These are phyloP conservation scores for Zasmidium cellare DNA, from an alignment of 2,329 filamentous ascomycete genomes.

Conservation along the genomic window DNA sequence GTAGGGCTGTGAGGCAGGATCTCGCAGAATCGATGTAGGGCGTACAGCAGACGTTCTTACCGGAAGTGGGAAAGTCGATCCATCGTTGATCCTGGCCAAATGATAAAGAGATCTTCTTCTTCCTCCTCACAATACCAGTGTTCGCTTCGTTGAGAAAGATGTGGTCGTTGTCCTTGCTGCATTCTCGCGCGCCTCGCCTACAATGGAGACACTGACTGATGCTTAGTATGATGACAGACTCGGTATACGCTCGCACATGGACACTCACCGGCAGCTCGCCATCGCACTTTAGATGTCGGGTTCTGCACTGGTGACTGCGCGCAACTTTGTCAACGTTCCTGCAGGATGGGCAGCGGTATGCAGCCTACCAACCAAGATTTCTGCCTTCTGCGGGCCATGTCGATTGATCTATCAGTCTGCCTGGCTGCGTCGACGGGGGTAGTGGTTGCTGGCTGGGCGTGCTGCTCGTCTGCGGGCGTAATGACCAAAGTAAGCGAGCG, in stretches of 20 bases:
- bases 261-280: constrained; percentile 3
- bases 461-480: not conserved
- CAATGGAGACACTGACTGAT: constrained; percentile 6
- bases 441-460: not conserved
- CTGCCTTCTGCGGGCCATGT: constrained; percentile 10
- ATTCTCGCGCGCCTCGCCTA: constrained; percentile 2
- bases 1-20: not conserved
- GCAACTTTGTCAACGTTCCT: constrained; percentile 4
- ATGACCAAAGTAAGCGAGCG: constrained; percentile 1
- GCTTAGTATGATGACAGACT: not conserved
- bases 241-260: not conserved
- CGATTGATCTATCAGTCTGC: too few species aligned
- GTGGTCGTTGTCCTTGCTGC: constrained; percentile 11
- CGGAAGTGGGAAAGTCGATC: constrained; percentile 9
- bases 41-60: constrained; percentile 1
- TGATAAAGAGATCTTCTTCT: constrained; percentile 4
- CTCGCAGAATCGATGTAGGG: not conserved
- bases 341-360: constrained; percentile 6
- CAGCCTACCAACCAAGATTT: constrained; percentile 9
- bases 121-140: constrained; percentile 6
- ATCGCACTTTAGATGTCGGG: constrained; percentile 14
- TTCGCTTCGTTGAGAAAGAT: constrained; percentile 10
- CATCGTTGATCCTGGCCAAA: constrained; percentile 8
- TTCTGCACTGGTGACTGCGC: constrained; percentile 12
- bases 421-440: not conserved